Evolutionary conservation across 768 basidiomycete species (phyloP).

Genomic region (Boletales sp.): DNA sequence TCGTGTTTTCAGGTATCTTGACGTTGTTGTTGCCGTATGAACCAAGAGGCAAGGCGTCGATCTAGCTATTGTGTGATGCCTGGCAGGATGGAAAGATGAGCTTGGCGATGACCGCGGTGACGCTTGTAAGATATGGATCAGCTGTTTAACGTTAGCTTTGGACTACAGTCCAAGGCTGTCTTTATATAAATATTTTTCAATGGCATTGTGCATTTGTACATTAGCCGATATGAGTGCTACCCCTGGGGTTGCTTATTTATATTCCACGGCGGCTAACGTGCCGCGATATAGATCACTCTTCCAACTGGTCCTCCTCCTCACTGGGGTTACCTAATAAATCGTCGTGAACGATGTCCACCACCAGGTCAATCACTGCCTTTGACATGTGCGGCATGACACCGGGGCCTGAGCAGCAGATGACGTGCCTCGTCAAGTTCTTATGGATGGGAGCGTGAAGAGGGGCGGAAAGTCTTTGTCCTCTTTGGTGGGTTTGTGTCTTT

Average conservation of each 20-base stretch:
- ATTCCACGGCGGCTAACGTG: no score
- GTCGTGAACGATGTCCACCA: constrained; percentile 56
- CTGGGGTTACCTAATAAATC: constrained; percentile 41
- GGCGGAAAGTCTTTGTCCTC: no score
- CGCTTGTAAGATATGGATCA: no score
- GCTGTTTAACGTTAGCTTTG: no score
- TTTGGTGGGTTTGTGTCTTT: no score
- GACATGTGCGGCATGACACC: constrained; percentile 71
- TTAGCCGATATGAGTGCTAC: no score
- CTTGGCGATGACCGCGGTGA: no score
- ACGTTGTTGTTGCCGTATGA: constrained; percentile 70
- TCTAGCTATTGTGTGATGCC: constrained; percentile 34
- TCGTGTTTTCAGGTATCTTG: constrained; percentile 56
- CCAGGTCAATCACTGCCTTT: constrained; percentile 62
- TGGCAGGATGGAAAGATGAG: not conserved
- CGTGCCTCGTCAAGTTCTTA: constrained; percentile 49
- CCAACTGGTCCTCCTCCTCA: constrained; percentile 47
- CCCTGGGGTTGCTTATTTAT: no score
- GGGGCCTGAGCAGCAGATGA: constrained; percentile 61
- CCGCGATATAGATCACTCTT: constrained; percentile 30
- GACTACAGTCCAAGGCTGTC: no score
- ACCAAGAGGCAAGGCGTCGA: constrained; percentile 68
- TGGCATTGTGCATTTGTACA: no score
- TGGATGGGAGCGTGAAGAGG: no score
- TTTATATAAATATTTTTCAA: no score